Conservation (phyloP, 1,139 yeast genomes). For the Magnusiomyces tetraspermus region DNA sequence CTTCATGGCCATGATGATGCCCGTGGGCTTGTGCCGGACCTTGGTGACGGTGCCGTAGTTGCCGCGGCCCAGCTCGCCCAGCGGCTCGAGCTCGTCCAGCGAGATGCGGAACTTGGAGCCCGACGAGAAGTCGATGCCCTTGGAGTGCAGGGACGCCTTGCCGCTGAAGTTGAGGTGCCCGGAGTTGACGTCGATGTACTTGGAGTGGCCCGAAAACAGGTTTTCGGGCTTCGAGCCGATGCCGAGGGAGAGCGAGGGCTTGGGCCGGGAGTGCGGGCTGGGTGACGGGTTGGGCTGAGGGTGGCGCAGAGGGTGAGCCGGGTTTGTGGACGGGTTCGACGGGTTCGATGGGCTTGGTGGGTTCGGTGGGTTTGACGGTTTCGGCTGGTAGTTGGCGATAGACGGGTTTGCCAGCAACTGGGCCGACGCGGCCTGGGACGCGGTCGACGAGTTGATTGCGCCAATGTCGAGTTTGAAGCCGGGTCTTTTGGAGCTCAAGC, state of each 20-base stretch:
- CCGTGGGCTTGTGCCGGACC: slow-evolving; percentile 89
- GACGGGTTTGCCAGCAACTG: background rate
- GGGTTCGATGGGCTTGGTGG: no score
- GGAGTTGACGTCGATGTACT: slow-evolving; percentile 81
- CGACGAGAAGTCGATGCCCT: slow-evolving; percentile 82
- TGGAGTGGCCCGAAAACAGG: slow-evolving; percentile 67
- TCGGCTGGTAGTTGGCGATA: background rate
- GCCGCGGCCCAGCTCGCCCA: slow-evolving; percentile 88
- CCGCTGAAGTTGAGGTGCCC: slow-evolving; percentile 91
- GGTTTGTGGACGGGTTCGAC: no score
- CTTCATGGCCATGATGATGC: slow-evolving; percentile 92
- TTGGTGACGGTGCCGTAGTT: slow-evolving; percentile 93
- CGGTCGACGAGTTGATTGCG: background rate
- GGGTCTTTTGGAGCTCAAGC: background rate
- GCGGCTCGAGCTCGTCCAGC: slow-evolving; percentile 70
- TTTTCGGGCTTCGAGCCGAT: slow-evolving; percentile 12
- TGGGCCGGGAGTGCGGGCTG: background rate
- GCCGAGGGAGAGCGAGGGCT: background rate
- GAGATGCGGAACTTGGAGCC: slow-evolving; percentile 85
- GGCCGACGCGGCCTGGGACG: background rate
- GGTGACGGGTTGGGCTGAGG: no score
- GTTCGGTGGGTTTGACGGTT: background rate
- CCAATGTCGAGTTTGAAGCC: slow-evolving; percentile 2
- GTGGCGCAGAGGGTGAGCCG: no score
- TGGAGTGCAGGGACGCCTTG: slow-evolving; percentile 81